Percentiles rank a stretch among this genome's conserved stretches.
Evolutionary conservation across 208 protist species (phyloP).

Genomic region (Leptomonas pyrrhocoris): DNA sequence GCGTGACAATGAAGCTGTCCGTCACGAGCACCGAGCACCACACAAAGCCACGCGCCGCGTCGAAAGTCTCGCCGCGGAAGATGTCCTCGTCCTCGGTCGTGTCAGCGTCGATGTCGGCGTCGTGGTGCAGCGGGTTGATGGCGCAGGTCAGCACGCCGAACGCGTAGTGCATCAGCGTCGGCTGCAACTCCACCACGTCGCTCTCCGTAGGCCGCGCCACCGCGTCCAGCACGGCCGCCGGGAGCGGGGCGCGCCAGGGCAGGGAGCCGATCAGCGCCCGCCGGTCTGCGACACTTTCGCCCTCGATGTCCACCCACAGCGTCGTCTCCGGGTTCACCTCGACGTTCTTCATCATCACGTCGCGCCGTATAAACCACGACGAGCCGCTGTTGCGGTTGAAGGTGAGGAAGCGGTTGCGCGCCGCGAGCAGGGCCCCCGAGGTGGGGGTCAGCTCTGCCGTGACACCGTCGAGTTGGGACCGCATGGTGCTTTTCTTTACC

Average conservation of each 20-base stretch:
- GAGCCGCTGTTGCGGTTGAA: slow-evolving; percentile 32
- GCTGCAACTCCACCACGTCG: slow-evolving; percentile 71
- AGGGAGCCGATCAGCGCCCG: slow-evolving; percentile 38
- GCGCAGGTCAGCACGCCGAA: slow-evolving; percentile 64
- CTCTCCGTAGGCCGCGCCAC: slow-evolving; percentile 56
- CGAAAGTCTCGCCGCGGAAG: slow-evolving; percentile 37
- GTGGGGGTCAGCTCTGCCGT: not conserved
- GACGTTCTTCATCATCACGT: slow-evolving; percentile 35
- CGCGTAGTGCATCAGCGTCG: slow-evolving; percentile 46
- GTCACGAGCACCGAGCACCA: slow-evolving; percentile 69
- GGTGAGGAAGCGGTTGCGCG: slow-evolving; percentile 30
- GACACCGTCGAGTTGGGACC: slow-evolving; percentile 3
- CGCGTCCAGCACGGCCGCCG: slow-evolving; percentile 48
- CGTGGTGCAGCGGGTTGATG: slow-evolving; percentile 27
- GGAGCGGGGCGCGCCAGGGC: slow-evolving; percentile 38
- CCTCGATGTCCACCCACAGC: slow-evolving; percentile 65
- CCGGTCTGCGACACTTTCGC: slow-evolving; percentile 40
- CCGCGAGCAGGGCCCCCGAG: not conserved
- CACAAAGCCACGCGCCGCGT: slow-evolving; percentile 37
- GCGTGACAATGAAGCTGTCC: slow-evolving; percentile 59
- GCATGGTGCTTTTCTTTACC: slow-evolving; percentile 6
- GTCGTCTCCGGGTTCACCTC: slow-evolving; percentile 26
- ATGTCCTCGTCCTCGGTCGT: slow-evolving; percentile 22
- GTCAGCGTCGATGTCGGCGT: slow-evolving; percentile 6
- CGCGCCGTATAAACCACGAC: slow-evolving; percentile 16